Conservation (phyloP, 2,329 filamentous ascomycete species). For the Xylaria sp. region DNA sequence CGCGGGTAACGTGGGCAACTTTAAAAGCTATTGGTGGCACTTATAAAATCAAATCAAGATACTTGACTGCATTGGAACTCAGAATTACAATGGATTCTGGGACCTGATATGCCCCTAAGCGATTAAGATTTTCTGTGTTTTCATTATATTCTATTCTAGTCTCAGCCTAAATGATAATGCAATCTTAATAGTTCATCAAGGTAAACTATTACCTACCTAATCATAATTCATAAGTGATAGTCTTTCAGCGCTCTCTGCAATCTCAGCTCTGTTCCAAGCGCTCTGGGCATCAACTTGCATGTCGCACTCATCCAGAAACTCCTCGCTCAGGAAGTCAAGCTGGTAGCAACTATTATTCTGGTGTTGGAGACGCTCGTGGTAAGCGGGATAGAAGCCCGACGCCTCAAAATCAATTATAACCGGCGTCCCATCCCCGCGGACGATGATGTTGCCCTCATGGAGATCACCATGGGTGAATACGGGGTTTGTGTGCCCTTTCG, state of each 20-base stretch:
- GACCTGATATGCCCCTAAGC: no score
- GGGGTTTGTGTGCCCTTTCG: neutral
- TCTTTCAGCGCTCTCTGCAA: neutral
- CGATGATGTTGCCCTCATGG: neutral
- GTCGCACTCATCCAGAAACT: neutral
- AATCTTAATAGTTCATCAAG: neutral
- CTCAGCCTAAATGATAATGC: no score
- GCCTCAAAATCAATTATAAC: neutral
- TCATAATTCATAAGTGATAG: no score
- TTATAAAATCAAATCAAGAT: no score
- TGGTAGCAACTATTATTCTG: rapidly evolving
- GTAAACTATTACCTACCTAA: neutral
- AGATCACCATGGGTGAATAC: conserved; percentile 13
- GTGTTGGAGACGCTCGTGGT: neutral
- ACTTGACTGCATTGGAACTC: no score
- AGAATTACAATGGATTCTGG: no score
- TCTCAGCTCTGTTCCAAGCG: neutral
- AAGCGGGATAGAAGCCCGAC: conserved; percentile 13
- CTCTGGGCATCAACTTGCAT: neutral
- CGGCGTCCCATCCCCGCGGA: neutral
- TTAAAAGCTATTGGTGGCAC: no score
- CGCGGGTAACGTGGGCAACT: no score
- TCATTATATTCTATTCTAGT: no score
- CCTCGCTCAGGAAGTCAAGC: neutral
- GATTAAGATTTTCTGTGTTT: no score